Evolutionary conservation across 306 rosid genomes (phyloP).

Genomic region (Coriaria nepalensis): DNA sequence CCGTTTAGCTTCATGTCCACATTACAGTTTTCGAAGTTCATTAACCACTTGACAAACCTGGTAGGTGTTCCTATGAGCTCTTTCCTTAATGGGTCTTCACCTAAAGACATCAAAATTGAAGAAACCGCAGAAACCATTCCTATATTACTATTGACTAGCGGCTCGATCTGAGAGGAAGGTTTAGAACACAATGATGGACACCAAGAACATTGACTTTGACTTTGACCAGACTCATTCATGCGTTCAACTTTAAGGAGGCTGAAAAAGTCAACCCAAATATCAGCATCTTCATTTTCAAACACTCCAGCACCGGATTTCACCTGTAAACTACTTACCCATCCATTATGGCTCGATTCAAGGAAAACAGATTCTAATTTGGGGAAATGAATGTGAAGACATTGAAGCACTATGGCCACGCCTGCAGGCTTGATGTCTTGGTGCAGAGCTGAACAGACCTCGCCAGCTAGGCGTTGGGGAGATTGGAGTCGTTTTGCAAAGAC

Average conservation of each 20-base stretch:
- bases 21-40: conserved; percentile 52
- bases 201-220: conserved; percentile 65
- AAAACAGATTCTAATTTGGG: conserved; percentile 47
- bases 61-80: conserved; percentile 76
- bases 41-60: conserved; percentile 69
- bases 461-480: conserved; percentile 62
- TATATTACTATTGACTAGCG: conserved; percentile 16
- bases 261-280: conserved; percentile 55
- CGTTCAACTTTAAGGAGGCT: conserved; percentile 70
- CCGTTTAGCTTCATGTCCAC: conserved; percentile 60
- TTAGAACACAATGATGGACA: conserved; percentile 22
- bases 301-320: conserved; percentile 74
- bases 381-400: conserved; percentile 64
- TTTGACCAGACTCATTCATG: conserved; percentile 24
- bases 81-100: conserved; percentile 79
- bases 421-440: conserved; percentile 70
- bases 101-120: conserved; percentile 66
- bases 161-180: conserved; percentile 32
- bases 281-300: conserved; percentile 45
- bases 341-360: conserved; percentile 44
- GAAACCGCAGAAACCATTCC: conserved; percentile 52
- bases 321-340: conserved; percentile 38
- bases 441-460: conserved; percentile 41
- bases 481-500: conserved; percentile 50
- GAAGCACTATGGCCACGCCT: conserved; percentile 67